Evolutionary conservation across 2,329 filamentous ascomycete genomes (phyloP).

Genomic region (Penicillium sp.): DNA sequence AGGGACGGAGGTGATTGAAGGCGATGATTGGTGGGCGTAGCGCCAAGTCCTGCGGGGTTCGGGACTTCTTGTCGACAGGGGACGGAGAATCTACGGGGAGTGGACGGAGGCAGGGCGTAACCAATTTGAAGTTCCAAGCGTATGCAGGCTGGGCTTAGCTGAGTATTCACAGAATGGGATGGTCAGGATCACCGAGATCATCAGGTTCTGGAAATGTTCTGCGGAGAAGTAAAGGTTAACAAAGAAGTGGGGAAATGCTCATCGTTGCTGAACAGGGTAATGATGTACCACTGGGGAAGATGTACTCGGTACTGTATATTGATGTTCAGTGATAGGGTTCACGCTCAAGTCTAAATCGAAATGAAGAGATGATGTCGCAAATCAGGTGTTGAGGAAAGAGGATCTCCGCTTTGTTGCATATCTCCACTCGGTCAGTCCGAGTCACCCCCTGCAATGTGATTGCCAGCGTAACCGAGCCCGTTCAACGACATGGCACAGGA

Average conservation of each 20-base stretch:
- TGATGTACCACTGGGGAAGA: not conserved
- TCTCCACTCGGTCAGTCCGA: not conserved
- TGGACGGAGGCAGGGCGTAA: not conserved
- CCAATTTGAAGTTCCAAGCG: not conserved
- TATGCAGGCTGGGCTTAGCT: not conserved
- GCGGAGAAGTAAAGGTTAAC: not conserved
- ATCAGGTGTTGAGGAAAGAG: not conserved
- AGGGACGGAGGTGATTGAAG: not conserved
- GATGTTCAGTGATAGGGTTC: too few relatives aligned
- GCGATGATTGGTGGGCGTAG: slow-evolving; percentile 12
- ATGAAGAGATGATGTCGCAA: not conserved
- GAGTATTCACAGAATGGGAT: not conserved
- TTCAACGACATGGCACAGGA: not conserved
- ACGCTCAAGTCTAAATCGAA: too few relatives aligned
- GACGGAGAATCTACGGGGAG: slow-evolving; percentile 19
- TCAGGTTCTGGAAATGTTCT: not conserved
- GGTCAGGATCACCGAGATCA: not conserved
- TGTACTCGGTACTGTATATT: not conserved
- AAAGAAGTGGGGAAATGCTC: not conserved
- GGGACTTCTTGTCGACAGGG: slow-evolving; percentile 13
- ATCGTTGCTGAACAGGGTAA: not conserved
- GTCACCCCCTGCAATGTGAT: not conserved
- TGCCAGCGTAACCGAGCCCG: not conserved
- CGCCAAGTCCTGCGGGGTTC: not conserved
- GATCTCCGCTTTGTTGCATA: slow-evolving; percentile 8